These are phyloP conservation scores for Coelastrella sp. DNA, from an alignment of 139 green algal genomes.

Conservation along the genomic window DNA sequence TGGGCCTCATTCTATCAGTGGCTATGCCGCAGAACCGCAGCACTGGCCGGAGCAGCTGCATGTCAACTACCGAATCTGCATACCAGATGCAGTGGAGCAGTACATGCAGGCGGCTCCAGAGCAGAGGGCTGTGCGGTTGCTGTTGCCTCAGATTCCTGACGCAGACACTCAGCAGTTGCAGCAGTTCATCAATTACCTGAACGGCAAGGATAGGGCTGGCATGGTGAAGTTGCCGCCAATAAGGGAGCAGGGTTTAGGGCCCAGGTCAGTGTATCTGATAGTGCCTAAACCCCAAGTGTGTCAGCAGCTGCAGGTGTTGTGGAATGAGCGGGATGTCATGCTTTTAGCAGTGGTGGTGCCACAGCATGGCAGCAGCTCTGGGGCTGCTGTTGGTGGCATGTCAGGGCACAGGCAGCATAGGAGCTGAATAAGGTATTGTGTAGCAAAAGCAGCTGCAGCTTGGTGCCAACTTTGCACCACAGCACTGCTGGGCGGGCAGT, in stretches of 20 bases:
- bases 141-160: slow-evolving; percentile 19
- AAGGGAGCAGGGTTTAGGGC: slow-evolving; percentile 9
- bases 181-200: slow-evolving; percentile 40
- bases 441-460: no score
- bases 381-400: neutral
- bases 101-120: neutral
- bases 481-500: no score
- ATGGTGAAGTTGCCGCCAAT: slow-evolving; percentile 42
- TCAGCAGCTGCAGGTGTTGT: slow-evolving; percentile 37
- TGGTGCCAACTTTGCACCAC: no score
- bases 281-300: slow-evolving; percentile 13
- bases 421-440: neutral
- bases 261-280: slow-evolving; percentile 12
- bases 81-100: slow-evolving; percentile 14
- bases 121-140: slow-evolving; percentile 6
- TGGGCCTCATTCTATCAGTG: neutral
- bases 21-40: neutral
- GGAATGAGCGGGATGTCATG: slow-evolving; percentile 18
- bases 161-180: slow-evolving; percentile 16
- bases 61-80: slow-evolving; percentile 30
- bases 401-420: neutral
- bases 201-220: slow-evolving; percentile 31
- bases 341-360: slow-evolving; percentile 43
- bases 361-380: neutral
- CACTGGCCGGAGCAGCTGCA: slow-evolving; percentile 35